Percentiles rank a stretch among this genome's conserved stretches.
These are phyloP conservation scores for Botrytis fabae DNA, from an alignment of 2,329 filamentous ascomycete genomes.

Conservation along the genomic window DNA sequence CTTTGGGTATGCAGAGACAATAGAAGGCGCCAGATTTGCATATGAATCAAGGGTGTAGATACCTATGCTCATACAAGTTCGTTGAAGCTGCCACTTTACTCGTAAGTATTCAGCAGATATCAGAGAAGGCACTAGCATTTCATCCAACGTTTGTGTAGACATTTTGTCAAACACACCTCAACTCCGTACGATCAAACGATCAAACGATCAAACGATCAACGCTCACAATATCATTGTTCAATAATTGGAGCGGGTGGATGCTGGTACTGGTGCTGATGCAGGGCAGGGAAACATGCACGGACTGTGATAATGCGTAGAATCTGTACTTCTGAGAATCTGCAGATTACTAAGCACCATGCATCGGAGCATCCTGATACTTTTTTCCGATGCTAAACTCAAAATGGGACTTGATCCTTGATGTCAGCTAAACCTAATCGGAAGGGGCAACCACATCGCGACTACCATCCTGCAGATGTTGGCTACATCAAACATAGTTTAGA, in stretches of 20 bases:
- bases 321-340: not conserved
- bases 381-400: slow-evolving; percentile 12
- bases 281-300: slow-evolving; percentile 2
- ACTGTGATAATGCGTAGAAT: not conserved
- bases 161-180: not conserved
- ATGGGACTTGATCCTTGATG: slow-evolving; percentile 1
- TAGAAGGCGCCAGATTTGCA: not conserved
- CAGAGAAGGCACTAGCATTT: not conserved
- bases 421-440: slow-evolving; percentile 17
- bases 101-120: not conserved
- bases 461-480: slow-evolving; percentile 20
- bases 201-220: not conserved
- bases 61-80: not conserved
- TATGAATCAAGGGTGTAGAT: not conserved
- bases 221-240: not conserved
- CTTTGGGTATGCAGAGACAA: not conserved
- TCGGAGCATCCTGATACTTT: slow-evolving; percentile 2
- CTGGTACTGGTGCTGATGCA: not conserved
- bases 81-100: too few species aligned
- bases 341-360: not conserved
- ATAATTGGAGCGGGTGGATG: not conserved
- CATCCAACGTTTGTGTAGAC: not conserved
- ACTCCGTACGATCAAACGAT: not conserved
- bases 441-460: slow-evolving; percentile 23
- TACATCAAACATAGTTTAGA: not conserved